Evolutionary conservation across 495 filamentous ascomycete species (phyloP).

Genomic region (Aspergillus leporis): DNA sequence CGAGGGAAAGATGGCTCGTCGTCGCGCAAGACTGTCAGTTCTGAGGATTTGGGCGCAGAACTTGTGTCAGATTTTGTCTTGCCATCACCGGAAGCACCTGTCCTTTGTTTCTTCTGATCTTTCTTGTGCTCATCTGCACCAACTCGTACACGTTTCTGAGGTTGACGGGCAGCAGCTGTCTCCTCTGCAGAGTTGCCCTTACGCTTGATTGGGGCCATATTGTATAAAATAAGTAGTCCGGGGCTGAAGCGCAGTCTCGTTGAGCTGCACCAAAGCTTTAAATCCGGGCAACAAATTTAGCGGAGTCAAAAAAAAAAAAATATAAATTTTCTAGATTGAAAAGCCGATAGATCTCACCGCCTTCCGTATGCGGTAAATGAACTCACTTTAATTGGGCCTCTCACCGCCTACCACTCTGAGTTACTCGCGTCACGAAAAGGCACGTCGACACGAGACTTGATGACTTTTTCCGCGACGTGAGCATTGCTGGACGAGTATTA

Average conservation of each 20-base stretch:
- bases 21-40: constrained; percentile 59
- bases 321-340: constrained; percentile 35
- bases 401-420: constrained; percentile 24
- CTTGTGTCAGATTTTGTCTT: constrained; percentile 22
- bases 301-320: constrained; percentile 37
- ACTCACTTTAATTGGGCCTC: constrained; percentile 7
- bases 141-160: constrained; percentile 49
- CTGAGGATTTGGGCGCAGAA: constrained; percentile 40
- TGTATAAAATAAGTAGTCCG: constrained; percentile 7
- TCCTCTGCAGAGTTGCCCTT: constrained; percentile 47
- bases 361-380: constrained; percentile 5
- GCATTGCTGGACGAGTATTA: constrained; percentile 13
- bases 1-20: constrained; percentile 90
- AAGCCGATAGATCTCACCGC: constrained; percentile 23
- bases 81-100: constrained; percentile 14
- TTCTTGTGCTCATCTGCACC: constrained; percentile 41
- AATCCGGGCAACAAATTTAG: constrained; percentile 31
- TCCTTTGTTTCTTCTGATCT: constrained; percentile 32
- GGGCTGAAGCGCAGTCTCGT: constrained; percentile 19
- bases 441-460: constrained; percentile 28
- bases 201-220: constrained; percentile 56
- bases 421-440: constrained; percentile 29
- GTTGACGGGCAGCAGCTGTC: constrained; percentile 35
- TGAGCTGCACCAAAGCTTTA: constrained; percentile 32
- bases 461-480: constrained; percentile 20